Percentiles rank a stretch among this genome's conserved stretches.
Evolutionary conservation across 306 rosid species (phyloP).

Genomic region (Geum urbanum): DNA sequence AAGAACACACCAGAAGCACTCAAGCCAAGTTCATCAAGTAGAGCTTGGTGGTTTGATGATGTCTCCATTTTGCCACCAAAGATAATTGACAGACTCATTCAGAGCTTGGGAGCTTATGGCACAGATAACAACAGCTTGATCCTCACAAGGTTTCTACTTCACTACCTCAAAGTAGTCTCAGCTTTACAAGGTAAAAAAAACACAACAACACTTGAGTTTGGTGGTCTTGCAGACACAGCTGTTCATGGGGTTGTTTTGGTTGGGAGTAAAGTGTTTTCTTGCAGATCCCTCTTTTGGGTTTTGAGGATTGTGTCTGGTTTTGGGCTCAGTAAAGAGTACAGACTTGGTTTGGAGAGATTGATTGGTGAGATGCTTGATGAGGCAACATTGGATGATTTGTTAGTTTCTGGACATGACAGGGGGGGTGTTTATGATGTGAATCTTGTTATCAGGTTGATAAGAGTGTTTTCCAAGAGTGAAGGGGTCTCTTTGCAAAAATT

Average conservation of each 20-base stretch:
- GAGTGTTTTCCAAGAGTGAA: slow-evolving; percentile 39
- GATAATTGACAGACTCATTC: slow-evolving; percentile 52
- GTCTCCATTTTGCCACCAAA: slow-evolving; percentile 51
- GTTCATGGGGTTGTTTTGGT: slow-evolving; percentile 45
- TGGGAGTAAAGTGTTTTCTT: slow-evolving; percentile 51
- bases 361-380: slow-evolving; percentile 61
- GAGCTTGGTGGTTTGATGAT: slow-evolving; percentile 79
- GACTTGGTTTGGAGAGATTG: slow-evolving; percentile 55
- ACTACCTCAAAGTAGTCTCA: slow-evolving; percentile 45
- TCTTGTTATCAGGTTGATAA: slow-evolving; percentile 58
- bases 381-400: slow-evolving; percentile 66
- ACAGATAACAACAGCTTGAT: slow-evolving; percentile 42
- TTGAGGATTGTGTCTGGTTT: slow-evolving; percentile 51
- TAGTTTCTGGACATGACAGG: slow-evolving; percentile 46
- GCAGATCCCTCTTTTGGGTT: slow-evolving; percentile 64
- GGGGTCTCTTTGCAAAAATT: slow-evolving; percentile 37
- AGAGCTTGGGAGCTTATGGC: slow-evolving; percentile 41
- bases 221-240: slow-evolving; percentile 60
- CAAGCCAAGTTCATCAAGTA: slow-evolving; percentile 36
- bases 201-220: slow-evolving; percentile 28
- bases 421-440: slow-evolving; percentile 66
- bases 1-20: slow-evolving; percentile 42
- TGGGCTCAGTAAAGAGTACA: slow-evolving; percentile 45
- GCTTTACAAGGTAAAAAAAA: slow-evolving; percentile 27
- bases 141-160: slow-evolving; percentile 64